Evolutionary conservation across 2,329 filamentous ascomycete genomes (phyloP), one percentile per base, ranked within the genome.

Genomic region (Emmonsiellopsis sp.): DNA sequence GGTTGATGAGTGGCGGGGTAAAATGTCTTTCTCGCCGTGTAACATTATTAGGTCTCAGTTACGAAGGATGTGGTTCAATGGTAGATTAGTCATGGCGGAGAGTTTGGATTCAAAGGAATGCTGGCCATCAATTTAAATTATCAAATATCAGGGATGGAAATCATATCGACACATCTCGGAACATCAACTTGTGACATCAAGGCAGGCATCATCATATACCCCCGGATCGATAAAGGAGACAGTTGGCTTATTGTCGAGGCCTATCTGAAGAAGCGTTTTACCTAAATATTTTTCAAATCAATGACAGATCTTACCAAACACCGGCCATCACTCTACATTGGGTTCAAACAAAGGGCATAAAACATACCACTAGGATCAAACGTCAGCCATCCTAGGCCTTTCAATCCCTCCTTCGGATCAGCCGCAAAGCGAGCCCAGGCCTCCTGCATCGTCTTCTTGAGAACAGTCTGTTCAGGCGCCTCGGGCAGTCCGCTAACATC

Each of bases 371-470:
- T 37, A 36, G 46, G 46, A 8, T 49, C 32, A 36, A 49, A 75
- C 49, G 14, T 39, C 3, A 71, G 71, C 71, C 71, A 75, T 0
- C 68, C 69, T 32, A 71, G 51, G 49, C 57, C 53, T 1, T 21
- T 21, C 40, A 42, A 14, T 13, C 40, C 40, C 7, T 17, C 40
- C n/a, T 17, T 42, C n/a, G 74, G 73, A 44, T 75, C 67, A 34
- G 64, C 53, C 8, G 65, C 64, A 44, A 77, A 77, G 0, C 65
- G 60, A 11, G 61, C 66, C 73, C 74, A 76, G 0, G 71, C 71
- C 0, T 59, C 57, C 52, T 73, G 71, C 68, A 77, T 71, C 4
- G 68, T 55, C 39, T 51, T 54, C 1, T 68, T 70, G 2, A 73
- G 61, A 14, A 58, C 33, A 9, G 56, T 58, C 57, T 76, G 70